phyloP scores from a whole-genome alignment of 2,329 filamentous ascomycete genomes.

The Phyllosticta ampelicida region DNA sequence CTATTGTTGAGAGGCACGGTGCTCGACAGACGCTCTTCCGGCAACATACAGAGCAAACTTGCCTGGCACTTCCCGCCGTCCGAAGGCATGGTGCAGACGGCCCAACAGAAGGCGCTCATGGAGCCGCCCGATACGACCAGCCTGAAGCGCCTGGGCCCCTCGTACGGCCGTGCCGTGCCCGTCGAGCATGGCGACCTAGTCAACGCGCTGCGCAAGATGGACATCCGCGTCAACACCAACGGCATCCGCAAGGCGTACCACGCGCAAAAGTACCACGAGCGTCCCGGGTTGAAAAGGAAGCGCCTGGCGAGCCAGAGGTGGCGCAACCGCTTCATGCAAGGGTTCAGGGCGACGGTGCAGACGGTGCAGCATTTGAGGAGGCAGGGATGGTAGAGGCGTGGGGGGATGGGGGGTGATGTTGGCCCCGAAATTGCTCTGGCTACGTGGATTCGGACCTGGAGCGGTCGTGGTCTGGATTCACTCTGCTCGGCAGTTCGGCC shows the following conservation, averaged over 20 bases:
- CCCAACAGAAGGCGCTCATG: background rate
- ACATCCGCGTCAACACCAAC: conserved; percentile 41
- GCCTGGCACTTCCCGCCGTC: background rate
- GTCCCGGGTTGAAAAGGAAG: conserved; percentile 67
- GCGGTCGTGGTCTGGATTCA: no score
- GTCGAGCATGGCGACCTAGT: conserved; percentile 25
- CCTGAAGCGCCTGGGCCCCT: conserved; percentile 20
- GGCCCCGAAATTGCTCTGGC: no score
- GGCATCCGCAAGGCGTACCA: conserved; percentile 45
- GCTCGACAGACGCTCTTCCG: no score
- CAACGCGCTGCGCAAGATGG: conserved; percentile 35
- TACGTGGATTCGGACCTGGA: no score
- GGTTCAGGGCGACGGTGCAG: conserved; percentile 53
- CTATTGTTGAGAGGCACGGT: no score
- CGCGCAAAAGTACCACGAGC: conserved; percentile 61
- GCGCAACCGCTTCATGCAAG: conserved; percentile 55
- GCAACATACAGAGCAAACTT: no score
- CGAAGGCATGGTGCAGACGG: background rate
- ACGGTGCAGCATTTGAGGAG: conserved; percentile 59
- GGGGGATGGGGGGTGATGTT: background rate
- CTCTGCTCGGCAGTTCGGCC: no score
- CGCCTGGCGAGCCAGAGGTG: conserved; percentile 59
- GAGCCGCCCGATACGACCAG: conserved; percentile 10
- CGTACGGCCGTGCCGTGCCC: conserved; percentile 23
- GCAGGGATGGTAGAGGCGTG: conserved; percentile 58